phyloP scores from a whole-genome alignment of 2,329 filamentous ascomycete genomes.

The Amylocarpus encephaloides region DNA sequence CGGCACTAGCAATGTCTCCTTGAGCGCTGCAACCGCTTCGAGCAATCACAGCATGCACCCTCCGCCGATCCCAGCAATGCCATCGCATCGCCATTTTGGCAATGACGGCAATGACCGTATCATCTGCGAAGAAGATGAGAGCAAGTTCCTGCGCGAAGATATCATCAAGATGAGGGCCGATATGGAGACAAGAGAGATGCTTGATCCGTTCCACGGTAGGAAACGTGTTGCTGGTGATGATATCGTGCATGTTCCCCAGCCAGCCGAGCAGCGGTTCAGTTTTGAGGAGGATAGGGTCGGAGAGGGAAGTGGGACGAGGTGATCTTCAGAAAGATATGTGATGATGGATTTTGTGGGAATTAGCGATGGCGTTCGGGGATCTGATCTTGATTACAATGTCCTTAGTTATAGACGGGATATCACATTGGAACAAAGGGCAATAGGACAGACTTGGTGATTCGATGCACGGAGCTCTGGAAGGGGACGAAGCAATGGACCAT shows the following conservation, averaged over 20 bases:
- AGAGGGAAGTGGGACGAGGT: constrained; percentile 9
- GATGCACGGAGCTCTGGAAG: no score
- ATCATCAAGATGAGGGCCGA: constrained; percentile 10
- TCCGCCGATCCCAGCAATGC: not conserved
- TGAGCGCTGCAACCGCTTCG: not conserved
- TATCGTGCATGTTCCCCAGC: constrained; percentile 24
- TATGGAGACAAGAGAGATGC: constrained; percentile 10
- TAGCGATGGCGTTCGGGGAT: constrained; percentile 11
- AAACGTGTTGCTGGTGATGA: constrained; percentile 21
- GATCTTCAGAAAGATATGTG: not conserved
- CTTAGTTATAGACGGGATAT: no score
- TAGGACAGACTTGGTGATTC: no score
- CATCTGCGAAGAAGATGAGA: constrained; percentile 9
- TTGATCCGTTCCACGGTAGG: constrained; percentile 16
- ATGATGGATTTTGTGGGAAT: constrained; percentile 1
- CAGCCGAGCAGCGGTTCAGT: constrained; percentile 21
- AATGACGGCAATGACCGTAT: not conserved
- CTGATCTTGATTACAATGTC: not conserved
- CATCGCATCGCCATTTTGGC: not conserved
- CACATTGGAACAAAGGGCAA: no score
- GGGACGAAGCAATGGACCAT: no score
- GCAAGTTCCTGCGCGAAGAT: constrained; percentile 15
- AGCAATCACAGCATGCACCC: not conserved
- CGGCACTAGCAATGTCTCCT: constrained; percentile 1
- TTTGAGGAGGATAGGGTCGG: constrained; percentile 24